Conservation (phyloP, 1,139 yeast species). For the Diutina pseudorugosa region DNA sequence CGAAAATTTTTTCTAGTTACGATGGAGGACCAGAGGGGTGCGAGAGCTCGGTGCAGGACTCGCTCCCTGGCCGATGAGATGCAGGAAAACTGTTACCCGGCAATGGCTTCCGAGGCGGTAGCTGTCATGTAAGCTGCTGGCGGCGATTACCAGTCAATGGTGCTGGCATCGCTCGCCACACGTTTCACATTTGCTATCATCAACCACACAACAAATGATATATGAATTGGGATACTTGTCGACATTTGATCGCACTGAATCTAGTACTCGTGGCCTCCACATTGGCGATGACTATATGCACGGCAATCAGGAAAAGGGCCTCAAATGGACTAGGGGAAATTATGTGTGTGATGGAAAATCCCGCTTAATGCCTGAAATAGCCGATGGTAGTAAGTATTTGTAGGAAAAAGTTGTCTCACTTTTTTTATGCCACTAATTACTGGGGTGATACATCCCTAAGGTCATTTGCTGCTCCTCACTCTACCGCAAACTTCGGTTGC, state of each 20-base stretch:
- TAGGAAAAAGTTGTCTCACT: too few species aligned
- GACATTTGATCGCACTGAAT: background rate
- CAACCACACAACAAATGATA: too few species aligned
- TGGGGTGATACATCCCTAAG: too few species aligned
- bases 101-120: background rate
- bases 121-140: background rate
- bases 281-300: background rate
- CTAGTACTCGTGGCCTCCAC: background rate
- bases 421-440: too few species aligned
- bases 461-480: too few species aligned
- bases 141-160: too few species aligned
- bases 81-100: constrained; percentile 4
- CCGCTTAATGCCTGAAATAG: background rate
- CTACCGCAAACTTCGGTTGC: background rate
- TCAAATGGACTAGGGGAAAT: background rate
- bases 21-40: background rate
- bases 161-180: too few species aligned
- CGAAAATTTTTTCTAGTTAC: constrained; percentile 1
- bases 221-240: too few species aligned
- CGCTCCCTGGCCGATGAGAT: background rate
- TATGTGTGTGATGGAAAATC: background rate
- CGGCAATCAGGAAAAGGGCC: background rate
- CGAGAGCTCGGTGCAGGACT: constrained; percentile 1
- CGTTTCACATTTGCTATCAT: too few species aligned
- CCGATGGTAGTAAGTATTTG: too few species aligned